A percentile compares a stretch with the other conserved stretches of the same genome.
Evolutionary conservation across 2,329 filamentous ascomycete genomes (phyloP).

Genomic region (Pseudopyricularia cyperi): DNA sequence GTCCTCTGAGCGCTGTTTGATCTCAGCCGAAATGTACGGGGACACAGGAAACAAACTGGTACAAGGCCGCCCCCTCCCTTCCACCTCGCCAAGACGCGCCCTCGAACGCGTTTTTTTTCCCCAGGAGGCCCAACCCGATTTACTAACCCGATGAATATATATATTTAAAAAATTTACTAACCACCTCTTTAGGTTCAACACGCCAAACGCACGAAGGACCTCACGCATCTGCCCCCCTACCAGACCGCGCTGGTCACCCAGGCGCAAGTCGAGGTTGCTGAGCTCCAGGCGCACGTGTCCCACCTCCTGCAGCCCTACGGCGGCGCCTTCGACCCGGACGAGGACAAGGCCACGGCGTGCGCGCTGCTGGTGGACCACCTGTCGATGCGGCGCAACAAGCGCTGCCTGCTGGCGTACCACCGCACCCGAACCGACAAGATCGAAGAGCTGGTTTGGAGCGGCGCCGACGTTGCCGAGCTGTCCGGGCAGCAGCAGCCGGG

Average conservation of each 20-base stretch:
- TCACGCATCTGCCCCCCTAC: slow-evolving; percentile 78
- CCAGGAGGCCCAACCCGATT: neutral
- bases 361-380: slow-evolving; percentile 87
- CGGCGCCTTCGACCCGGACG: slow-evolving; percentile 71
- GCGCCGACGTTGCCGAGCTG: slow-evolving; percentile 67
- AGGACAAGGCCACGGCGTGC: slow-evolving; percentile 74
- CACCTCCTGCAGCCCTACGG: slow-evolving; percentile 71
- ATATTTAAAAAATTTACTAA: neutral
- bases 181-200: slow-evolving; percentile 59
- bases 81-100: neutral
- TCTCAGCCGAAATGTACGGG: slow-evolving; percentile 55
- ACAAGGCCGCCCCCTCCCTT: slow-evolving; percentile 12
- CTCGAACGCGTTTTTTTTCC: neutral
- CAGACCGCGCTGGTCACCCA: slow-evolving; percentile 82
- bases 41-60: slow-evolving; percentile 80
- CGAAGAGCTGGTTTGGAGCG: slow-evolving; percentile 88
- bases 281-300: slow-evolving; percentile 76
- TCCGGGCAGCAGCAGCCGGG: slow-evolving; percentile 36
- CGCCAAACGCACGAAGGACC: slow-evolving; percentile 84
- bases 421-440: slow-evolving; percentile 80
- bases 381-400: slow-evolving; percentile 90
- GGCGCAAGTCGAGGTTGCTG: slow-evolving; percentile 78
- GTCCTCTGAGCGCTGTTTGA: neutral
- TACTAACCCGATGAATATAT: no score
- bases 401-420: slow-evolving; percentile 90